A percentile compares a stretch with the other conserved stretches of the same genome.
Conservation (phyloP, 495 filamentous ascomycete species). For the Xylaria curta region DNA sequence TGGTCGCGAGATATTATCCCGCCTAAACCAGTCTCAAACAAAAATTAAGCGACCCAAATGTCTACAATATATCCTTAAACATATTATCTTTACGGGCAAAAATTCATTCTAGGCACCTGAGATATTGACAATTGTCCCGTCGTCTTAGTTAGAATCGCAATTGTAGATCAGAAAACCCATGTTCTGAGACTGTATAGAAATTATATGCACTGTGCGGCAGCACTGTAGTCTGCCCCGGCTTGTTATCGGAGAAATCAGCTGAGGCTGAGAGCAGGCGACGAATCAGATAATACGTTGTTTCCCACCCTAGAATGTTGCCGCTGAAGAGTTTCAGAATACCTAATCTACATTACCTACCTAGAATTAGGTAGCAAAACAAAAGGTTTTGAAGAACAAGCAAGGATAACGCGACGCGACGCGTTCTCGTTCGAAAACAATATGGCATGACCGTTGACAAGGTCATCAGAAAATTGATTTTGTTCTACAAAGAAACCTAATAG, state of each 20-base stretch:
- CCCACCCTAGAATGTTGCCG: neutral
- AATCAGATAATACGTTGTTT: conserved; percentile 7
- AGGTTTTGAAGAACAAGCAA: neutral
- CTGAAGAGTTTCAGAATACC: neutral
- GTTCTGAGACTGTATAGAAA: neutral
- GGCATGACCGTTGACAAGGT: neutral
- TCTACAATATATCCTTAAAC: neutral
- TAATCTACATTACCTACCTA: too few relatives aligned
- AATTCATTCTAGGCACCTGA: neutral
- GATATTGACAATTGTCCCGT: too few relatives aligned
- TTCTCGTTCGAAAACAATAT: neutral
- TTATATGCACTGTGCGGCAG: neutral
- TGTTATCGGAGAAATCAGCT: neutral
- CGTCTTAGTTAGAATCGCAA: too few relatives aligned
- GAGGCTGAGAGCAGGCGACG: conserved; percentile 21
- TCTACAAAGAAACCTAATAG: neutral
- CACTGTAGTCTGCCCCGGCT: neutral
- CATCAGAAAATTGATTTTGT: neutral
- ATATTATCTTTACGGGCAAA: neutral
- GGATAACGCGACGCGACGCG: neutral
- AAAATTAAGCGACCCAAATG: neutral
- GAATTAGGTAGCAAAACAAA: neutral
- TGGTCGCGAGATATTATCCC: neutral
- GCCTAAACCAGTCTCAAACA: neutral
- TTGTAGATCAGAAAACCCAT: neutral